phyloP scores from a whole-genome alignment of 2,329 filamentous ascomycete genomes.

The Allantophomopsis cytisporea region DNA sequence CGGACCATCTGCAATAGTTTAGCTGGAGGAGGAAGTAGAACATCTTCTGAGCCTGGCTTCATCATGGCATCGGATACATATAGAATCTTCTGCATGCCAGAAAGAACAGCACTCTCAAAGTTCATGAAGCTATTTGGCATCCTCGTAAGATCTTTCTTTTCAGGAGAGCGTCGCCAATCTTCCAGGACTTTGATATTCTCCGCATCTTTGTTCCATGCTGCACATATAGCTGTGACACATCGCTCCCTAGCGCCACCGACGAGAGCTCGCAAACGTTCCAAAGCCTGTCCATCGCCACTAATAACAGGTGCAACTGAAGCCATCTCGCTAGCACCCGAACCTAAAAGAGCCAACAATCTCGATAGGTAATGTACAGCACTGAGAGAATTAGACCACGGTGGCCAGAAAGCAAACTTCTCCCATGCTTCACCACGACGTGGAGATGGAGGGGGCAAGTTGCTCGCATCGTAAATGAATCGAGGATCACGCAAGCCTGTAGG shows the following conservation, averaged over 20 bases:
- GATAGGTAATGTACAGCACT: slow-evolving; percentile 86
- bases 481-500: slow-evolving; percentile 51
- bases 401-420: slow-evolving; percentile 96
- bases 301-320: slow-evolving; percentile 58
- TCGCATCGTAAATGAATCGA: slow-evolving; percentile 68
- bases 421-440: slow-evolving; percentile 72
- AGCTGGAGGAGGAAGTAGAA: slow-evolving; percentile 71
- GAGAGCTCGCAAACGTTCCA: slow-evolving; percentile 63
- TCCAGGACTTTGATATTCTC: slow-evolving; percentile 88
- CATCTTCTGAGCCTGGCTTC: slow-evolving; percentile 59
- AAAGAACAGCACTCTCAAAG: slow-evolving; percentile 71
- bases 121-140: slow-evolving; percentile 80
- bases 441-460: slow-evolving; percentile 62
- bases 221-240: slow-evolving; percentile 72
- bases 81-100: slow-evolving; percentile 86
- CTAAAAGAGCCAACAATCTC: slow-evolving; percentile 68
- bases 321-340: slow-evolving; percentile 79
- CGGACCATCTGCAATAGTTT: slow-evolving; percentile 87
- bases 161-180: slow-evolving; percentile 77
- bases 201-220: slow-evolving; percentile 86
- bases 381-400: slow-evolving; percentile 80
- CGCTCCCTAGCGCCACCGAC: slow-evolving; percentile 73
- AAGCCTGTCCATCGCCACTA: slow-evolving; percentile 35
- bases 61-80: slow-evolving; percentile 80
- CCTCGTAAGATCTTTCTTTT: slow-evolving; percentile 75